phyloP scores from a whole-genome alignment of 768 basidiomycete species.

The Suillus paluster region DNA sequence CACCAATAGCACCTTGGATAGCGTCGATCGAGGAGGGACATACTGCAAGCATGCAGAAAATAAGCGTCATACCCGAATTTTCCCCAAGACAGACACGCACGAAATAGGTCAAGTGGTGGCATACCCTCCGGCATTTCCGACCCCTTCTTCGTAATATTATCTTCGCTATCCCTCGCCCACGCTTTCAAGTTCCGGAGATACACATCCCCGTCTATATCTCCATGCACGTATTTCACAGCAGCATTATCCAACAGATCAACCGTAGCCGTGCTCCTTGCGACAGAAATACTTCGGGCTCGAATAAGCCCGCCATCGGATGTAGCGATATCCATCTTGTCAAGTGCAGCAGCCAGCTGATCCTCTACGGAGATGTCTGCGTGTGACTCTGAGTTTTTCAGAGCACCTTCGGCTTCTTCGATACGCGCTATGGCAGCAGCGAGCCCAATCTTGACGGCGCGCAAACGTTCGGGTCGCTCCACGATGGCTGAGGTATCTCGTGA shows the following conservation, averaged over 20 bases:
- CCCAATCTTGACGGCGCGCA: constrained; percentile 84
- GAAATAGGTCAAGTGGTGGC: constrained; percentile 82
- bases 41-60: constrained; percentile 47
- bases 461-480: constrained; percentile 89
- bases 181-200: constrained; percentile 66
- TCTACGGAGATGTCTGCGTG: constrained; percentile 19
- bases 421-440: constrained; percentile 80
- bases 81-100: constrained; percentile 45
- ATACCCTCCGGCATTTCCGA: constrained; percentile 79
- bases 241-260: constrained; percentile 60
- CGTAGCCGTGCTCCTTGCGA: constrained; percentile 54
- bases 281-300: constrained; percentile 29
- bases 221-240: constrained; percentile 77
- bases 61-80: neutral
- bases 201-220: constrained; percentile 66
- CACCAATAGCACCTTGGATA: constrained; percentile 80
- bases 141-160: constrained; percentile 61
- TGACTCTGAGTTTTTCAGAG: neutral
- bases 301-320: constrained; percentile 28
- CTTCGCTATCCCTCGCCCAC: constrained; percentile 63
- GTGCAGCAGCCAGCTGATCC: constrained; percentile 51
- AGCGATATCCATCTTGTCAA: constrained; percentile 48
- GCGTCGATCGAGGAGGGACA: constrained; percentile 77
- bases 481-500: constrained; percentile 73
- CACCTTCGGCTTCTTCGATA: constrained; percentile 48